These are phyloP conservation scores for Bocquillonia castaneifolia DNA, from an alignment of 441 rosid species.

Conservation along the genomic window DNA sequence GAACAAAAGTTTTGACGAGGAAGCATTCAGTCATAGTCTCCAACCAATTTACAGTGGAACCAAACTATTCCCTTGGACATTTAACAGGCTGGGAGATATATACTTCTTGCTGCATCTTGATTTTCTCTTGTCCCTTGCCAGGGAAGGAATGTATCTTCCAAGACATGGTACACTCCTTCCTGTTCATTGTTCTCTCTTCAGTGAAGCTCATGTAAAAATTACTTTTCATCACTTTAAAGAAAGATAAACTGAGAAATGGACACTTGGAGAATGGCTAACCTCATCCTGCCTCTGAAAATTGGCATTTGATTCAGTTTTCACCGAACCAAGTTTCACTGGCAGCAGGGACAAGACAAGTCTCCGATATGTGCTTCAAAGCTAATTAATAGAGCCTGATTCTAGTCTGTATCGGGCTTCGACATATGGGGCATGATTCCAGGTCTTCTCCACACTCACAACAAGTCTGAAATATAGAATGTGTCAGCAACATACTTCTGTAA, in stretches of 20 bases:
- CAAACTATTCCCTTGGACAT: not conserved
- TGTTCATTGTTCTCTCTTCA: not conserved
- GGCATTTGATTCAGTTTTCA: conserved; percentile 20
- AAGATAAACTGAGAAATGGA: not conserved
- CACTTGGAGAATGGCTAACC: conserved; percentile 5
- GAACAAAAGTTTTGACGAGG: not conserved
- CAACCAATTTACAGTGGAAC: not conserved
- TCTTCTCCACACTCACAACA: conserved; percentile 85
- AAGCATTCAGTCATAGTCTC: not conserved
- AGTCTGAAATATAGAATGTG: conserved; percentile 41
- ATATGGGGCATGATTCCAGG: conserved; percentile 71
- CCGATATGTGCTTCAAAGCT: conserved; percentile 1
- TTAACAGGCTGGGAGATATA: not conserved
- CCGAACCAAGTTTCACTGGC: conserved; percentile 9
- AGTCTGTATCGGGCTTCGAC: conserved; percentile 59
- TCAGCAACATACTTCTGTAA: conserved; percentile 12
- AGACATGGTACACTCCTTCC: conserved; percentile 7
- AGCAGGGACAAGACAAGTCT: conserved; percentile 6
- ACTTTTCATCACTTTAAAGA: not conserved
- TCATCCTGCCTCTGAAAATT: conserved; percentile 5
- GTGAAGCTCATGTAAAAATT: not conserved
- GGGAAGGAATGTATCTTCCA: conserved; percentile 6
- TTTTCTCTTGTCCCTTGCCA: not conserved
- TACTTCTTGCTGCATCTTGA: not conserved
- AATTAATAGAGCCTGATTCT: conserved; percentile 76